Percentiles rank a stretch among this genome's conserved stretches.
phyloP scores from a whole-genome alignment of 805 yeast genomes.

The Isabelozyma heimii region DNA sequence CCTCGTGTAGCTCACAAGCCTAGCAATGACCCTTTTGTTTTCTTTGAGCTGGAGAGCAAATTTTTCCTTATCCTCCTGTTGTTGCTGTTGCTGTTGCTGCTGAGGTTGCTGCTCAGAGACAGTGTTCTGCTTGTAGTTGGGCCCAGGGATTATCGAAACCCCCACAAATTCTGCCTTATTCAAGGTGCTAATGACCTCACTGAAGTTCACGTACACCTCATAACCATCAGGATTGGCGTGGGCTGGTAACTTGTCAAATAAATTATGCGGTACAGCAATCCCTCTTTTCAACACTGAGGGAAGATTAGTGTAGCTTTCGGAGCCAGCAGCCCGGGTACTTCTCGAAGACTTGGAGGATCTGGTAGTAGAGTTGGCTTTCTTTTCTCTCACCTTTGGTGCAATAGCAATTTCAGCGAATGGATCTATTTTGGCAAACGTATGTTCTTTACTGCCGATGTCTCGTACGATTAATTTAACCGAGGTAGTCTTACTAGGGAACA shows the following conservation, averaged over 20 bases:
- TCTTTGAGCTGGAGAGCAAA: slow-evolving; percentile 20
- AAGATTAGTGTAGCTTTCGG: slow-evolving; percentile 11
- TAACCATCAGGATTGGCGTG: slow-evolving; percentile 23
- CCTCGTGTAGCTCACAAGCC: slow-evolving; percentile 35
- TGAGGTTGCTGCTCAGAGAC: slow-evolving; percentile 5
- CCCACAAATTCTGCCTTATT: slow-evolving; percentile 43
- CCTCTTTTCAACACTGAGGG: slow-evolving; percentile 50
- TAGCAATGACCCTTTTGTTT: slow-evolving; percentile 49
- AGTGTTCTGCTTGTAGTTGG: slow-evolving; percentile 25
- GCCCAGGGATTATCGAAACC: slow-evolving; percentile 54
- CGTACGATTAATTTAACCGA: slow-evolving; percentile 58
- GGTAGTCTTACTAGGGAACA: slow-evolving; percentile 61
- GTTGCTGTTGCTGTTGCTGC: slow-evolving; percentile 2
- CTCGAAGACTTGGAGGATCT: slow-evolving; percentile 19
- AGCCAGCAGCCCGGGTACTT: slow-evolving; percentile 18
- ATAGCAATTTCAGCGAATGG: slow-evolving; percentile 70
- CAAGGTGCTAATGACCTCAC: slow-evolving; percentile 32
- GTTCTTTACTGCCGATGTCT: slow-evolving; percentile 41
- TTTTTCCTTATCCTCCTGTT: slow-evolving; percentile 6
- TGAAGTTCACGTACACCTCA: slow-evolving; percentile 46
- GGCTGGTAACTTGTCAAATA: slow-evolving; percentile 19
- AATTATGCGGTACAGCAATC: slow-evolving; percentile 52
- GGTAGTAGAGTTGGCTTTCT: slow-evolving; percentile 21
- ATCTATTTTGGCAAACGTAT: slow-evolving; percentile 50
- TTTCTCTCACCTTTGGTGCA: slow-evolving; percentile 55